A percentile compares a stretch with the other conserved stretches of the same genome.
These are phyloP conservation scores for Jacaranda mimosifolia DNA, from an alignment of 257 asterid genomes.

Conservation along the genomic window DNA sequence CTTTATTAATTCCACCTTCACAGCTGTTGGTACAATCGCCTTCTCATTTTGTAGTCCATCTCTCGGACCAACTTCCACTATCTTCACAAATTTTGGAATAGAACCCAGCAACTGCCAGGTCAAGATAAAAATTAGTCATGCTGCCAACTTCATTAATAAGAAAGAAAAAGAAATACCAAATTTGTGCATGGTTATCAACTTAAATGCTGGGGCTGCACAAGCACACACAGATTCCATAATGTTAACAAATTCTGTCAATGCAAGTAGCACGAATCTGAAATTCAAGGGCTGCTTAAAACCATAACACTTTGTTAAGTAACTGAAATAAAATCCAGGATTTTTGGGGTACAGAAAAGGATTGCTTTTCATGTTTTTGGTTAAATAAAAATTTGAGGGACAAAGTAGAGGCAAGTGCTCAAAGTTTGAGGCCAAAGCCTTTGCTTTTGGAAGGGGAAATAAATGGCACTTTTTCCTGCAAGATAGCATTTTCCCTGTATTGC, in stretches of 20 bases:
- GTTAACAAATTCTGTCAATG: neutral
- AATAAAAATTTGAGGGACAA: neutral
- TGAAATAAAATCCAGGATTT: constrained; percentile 6
- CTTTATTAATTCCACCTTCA: constrained; percentile 83
- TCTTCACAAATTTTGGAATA: constrained; percentile 72
- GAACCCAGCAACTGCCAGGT: constrained; percentile 62
- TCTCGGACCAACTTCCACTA: constrained; percentile 96
- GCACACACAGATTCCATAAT: neutral
- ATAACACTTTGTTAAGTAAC: neutral
- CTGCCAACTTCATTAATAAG: neutral
- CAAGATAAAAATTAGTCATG: constrained; percentile 19
- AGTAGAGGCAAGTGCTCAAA: neutral
- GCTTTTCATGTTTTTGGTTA: neutral
- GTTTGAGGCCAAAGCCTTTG: constrained; percentile 4
- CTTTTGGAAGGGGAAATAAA: neutral
- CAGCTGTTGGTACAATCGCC: constrained; percentile 76
- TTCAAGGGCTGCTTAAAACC: neutral
- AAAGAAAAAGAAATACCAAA: constrained; percentile 1
- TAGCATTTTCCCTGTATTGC: no score
- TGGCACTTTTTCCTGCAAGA: neutral
- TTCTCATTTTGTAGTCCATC: constrained; percentile 96
- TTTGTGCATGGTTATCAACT: neutral
- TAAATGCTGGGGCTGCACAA: constrained; percentile 17
- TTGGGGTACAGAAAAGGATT: neutral
- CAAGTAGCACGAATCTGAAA: neutral